These are phyloP conservation scores for Neospermospora avenae DNA, from an alignment of 2,329 filamentous ascomycete species.

Conservation along the genomic window DNA sequence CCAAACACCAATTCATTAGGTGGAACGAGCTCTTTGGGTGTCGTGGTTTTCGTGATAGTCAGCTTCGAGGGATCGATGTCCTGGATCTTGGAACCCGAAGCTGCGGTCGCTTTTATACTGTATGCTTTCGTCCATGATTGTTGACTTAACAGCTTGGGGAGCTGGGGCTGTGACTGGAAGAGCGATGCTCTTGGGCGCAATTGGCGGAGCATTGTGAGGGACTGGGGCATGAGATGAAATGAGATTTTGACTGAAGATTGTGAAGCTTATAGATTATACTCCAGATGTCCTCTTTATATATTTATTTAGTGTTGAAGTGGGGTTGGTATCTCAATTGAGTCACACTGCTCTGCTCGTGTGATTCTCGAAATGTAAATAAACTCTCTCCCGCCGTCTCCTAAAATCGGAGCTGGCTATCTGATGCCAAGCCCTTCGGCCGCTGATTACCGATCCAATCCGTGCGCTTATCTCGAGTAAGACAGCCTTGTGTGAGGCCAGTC, in stretches of 20 bases:
- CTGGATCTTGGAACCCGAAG: slow-evolving; percentile 46
- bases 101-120: slow-evolving; percentile 45
- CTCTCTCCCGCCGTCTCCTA: slow-evolving; percentile 17
- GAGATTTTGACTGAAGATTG: too few relatives aligned
- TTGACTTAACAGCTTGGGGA: slow-evolving; percentile 35
- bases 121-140: slow-evolving; percentile 44
- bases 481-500: slow-evolving; percentile 18
- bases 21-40: slow-evolving; percentile 70
- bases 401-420: slow-evolving; percentile 9
- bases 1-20: slow-evolving; percentile 87
- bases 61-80: slow-evolving; percentile 78
- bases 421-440: not conserved
- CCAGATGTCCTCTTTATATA: slow-evolving; percentile 4
- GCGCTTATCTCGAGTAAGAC: not conserved
- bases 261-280: not conserved
- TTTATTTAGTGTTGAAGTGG: not conserved
- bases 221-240: slow-evolving; percentile 5
- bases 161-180: slow-evolving; percentile 31
- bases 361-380: slow-evolving; percentile 16
- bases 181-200: slow-evolving; percentile 42
- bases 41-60: slow-evolving; percentile 67
- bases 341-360: not conserved
- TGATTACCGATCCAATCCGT: slow-evolving; percentile 3
- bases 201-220: slow-evolving; percentile 45
- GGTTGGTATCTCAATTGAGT: slow-evolving; percentile 9